A percentile compares a stretch with the other conserved stretches of the same genome.
Evolutionary conservation across 2,329 filamentous ascomycete species (phyloP).

Genomic region (Exophiala viscosa): DNA sequence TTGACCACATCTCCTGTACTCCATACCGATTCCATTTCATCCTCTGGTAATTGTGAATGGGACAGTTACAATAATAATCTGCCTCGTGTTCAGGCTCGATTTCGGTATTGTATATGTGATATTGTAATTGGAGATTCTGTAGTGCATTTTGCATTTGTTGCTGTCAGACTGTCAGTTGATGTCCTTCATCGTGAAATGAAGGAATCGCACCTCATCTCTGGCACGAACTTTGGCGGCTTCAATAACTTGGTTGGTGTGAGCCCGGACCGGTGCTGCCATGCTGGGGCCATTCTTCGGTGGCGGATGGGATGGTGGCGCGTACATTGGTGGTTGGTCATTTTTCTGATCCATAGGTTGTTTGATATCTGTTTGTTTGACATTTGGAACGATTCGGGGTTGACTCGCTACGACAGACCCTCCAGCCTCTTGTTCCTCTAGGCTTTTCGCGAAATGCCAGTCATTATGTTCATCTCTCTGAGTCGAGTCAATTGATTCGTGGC

Average conservation of each 20-base stretch:
- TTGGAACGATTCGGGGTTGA: background rate
- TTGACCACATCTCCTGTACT: slow-evolving; percentile 43
- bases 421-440: slow-evolving; percentile 64
- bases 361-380: background rate
- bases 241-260: slow-evolving; percentile 40
- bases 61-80: slow-evolving; percentile 40
- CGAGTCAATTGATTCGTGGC: slow-evolving; percentile 56
- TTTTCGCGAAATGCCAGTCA: slow-evolving; percentile 90
- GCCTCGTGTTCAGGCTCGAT: slow-evolving; percentile 48
- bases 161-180: slow-evolving; percentile 23
- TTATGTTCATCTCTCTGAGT: slow-evolving; percentile 68
- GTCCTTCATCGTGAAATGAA: background rate
- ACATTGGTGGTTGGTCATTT: slow-evolving; percentile 3
- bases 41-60: slow-evolving; percentile 39
- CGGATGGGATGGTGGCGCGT: slow-evolving; percentile 17
- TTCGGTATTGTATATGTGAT: slow-evolving; percentile 45
- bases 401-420: background rate
- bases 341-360: background rate
- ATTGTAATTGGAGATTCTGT: slow-evolving; percentile 39
- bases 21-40: slow-evolving; percentile 37
- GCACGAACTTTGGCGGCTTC: slow-evolving; percentile 38
- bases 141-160: slow-evolving; percentile 45
- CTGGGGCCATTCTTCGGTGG: slow-evolving; percentile 4
- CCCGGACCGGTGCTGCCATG: slow-evolving; percentile 2
- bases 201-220: slow-evolving; percentile 36